Percentiles rank a stretch among this genome's conserved stretches.
phyloP scores from a whole-genome alignment of 2,329 filamentous ascomycete species.

The Aspergillus neoniger region DNA sequence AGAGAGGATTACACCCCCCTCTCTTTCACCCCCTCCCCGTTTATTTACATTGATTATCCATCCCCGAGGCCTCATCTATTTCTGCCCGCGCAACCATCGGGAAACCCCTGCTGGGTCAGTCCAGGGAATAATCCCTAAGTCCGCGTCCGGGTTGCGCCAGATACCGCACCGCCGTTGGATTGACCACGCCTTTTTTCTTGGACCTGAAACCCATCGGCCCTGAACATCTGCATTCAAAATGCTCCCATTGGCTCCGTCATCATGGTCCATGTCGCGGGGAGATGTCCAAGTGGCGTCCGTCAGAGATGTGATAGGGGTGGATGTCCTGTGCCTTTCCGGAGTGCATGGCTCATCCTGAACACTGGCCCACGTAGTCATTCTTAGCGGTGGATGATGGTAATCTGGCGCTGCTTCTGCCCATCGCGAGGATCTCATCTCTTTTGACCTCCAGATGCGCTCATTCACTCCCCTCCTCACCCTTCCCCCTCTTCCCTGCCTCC shows the following conservation, averaged over 20 bases:
- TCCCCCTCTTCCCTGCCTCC: constrained; percentile 3
- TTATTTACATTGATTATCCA: not conserved
- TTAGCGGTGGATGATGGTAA: constrained; percentile 11
- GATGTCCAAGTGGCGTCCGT: constrained; percentile 30
- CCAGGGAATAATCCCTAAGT: constrained; percentile 8
- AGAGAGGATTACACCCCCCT: not conserved
- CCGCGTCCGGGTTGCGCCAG: constrained; percentile 9
- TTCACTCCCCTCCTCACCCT: constrained; percentile 10
- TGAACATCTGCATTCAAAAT: constrained; percentile 20
- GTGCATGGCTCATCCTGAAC: constrained; percentile 23
- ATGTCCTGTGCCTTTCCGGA: constrained; percentile 34
- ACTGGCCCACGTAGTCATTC: constrained; percentile 24
- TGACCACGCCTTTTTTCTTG: constrained; percentile 8
- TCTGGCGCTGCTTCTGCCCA: constrained; percentile 2
- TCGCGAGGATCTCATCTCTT: not conserved
- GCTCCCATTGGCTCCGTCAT: constrained; percentile 23
- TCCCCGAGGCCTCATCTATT: not conserved
- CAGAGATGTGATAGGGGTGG: constrained; percentile 28
- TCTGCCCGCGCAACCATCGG: not conserved
- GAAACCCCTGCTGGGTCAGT: constrained; percentile 5
- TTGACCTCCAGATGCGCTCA: constrained; percentile 11
- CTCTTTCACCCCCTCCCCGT: not conserved
- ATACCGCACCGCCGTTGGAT: constrained; percentile 16
- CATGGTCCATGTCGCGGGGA: constrained; percentile 24
- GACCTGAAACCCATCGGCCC: constrained; percentile 6